Evolutionary conservation across 2,329 filamentous ascomycete genomes (phyloP).

Genomic region (Fusarium illudens): DNA sequence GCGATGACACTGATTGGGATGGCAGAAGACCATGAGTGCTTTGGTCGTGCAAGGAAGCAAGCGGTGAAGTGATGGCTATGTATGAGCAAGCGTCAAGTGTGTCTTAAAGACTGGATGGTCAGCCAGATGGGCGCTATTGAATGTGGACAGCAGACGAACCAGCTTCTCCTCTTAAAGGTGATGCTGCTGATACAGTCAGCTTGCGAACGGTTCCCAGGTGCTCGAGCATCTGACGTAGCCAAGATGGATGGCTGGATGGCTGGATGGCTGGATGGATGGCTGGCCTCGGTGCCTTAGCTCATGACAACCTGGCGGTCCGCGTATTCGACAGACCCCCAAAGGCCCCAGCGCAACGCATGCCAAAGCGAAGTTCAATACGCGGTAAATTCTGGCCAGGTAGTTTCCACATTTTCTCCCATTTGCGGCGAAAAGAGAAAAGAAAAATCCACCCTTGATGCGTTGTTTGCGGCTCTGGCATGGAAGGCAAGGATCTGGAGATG

Average conservation of each 20-base stretch:
- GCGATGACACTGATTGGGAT: not conserved
- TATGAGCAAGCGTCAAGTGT: not conserved
- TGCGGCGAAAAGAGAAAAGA: not conserved
- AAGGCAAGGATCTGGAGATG: not conserved
- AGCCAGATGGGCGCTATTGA: not conserved
- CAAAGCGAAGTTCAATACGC: not conserved
- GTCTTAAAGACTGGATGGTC: not conserved
- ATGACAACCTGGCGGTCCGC: not conserved
- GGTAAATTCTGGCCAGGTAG: not conserved
- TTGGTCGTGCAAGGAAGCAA: not conserved
- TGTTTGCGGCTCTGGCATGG: not conserved
- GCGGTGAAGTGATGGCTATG: not conserved
- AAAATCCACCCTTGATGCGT: not conserved
- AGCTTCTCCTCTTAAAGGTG: not conserved
- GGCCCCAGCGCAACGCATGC: not conserved
- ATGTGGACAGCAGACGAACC: not conserved
- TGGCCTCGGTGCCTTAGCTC: not conserved
- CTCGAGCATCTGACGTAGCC: not conserved
- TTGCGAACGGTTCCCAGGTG: not conserved
- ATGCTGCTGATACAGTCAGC: not conserved
- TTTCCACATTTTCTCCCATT: not conserved
- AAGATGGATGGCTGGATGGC: not conserved
- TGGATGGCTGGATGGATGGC: not conserved
- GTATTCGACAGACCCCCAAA: not conserved
- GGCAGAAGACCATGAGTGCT: not conserved